Base-by-base conservation (phyloP, 257 asterid species). In the Dorcoceras hygrometricum region DNA sequence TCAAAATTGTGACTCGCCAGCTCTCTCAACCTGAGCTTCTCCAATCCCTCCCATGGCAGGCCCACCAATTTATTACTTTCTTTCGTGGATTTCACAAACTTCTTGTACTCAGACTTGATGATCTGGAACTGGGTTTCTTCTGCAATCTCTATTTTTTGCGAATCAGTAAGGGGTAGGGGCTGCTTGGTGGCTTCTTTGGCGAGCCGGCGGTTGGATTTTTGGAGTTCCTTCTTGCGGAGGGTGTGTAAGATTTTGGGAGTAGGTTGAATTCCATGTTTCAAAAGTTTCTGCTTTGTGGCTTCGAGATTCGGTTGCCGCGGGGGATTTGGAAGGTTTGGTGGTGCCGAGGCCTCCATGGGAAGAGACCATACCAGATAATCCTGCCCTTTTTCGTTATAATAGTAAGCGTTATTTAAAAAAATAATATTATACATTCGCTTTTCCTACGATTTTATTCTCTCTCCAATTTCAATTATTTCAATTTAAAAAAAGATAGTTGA, bases 221-320 rank as follows among this genome's bases (percentile, higher is more conserved):
- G 99, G 61, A 82, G 80, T 66, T 90, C 82, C 72, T 93, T 93
- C 65, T 86, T 90, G 83, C 91, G 96, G 79, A 93, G 83, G 2
- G 77, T 85, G 88, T 93, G 97, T 67, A 90, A 76, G 66, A 88
- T 86, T 81, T 79, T 90, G 70, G 99, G 96, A 31, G 92, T 93
- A 48, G 96, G 96, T 18, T 59, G 71, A 19, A 93, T 82, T 62
- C 88, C 89, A 39, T 75, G 79, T 43, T 74, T 72, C 46, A 79
- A 76, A 48, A 90, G 95, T 16, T 74, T 81, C 26, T 69, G 92
- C 74, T 80, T 90, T 48, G 87, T 71, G 25, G 80, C 81, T 10
- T 87, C 85, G 28, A 78, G 72, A 75, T 83, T 78, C 8, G 86
- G 87, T 29, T 75, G 77, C 48, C 74, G 72, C 46, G 75, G 79